A percentile compares a stretch with the other conserved stretches of the same genome.
Conservation (phyloP, 371 early-diverging fungal genomes). For the Apophysomyces sp. region DNA sequence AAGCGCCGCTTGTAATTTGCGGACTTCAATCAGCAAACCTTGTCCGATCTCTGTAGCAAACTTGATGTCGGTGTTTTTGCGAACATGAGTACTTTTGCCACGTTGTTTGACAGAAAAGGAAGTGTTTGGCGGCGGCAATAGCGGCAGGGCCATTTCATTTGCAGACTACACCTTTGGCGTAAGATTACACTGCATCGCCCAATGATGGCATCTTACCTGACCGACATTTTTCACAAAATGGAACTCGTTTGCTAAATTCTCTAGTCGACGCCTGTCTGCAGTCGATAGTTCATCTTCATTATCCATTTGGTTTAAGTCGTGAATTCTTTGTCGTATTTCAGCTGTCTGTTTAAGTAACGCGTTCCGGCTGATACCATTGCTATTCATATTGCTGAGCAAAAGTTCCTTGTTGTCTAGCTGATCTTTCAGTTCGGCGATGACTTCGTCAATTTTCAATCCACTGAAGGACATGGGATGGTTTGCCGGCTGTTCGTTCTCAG, state of each 20-base stretch:
- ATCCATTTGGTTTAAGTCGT: not conserved
- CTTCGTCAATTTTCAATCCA: not conserved
- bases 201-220: not conserved
- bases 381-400: not conserved
- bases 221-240: not conserved
- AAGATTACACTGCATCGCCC: not conserved
- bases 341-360: not conserved
- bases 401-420: not conserved
- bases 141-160: not conserved
- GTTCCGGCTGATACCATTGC: not conserved
- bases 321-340: not conserved
- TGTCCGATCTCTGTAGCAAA: conserved; percentile 33
- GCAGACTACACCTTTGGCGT: not conserved
- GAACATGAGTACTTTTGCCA: not conserved
- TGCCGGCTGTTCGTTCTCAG: not conserved
- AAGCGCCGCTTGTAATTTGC: conserved; percentile 24
- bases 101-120: not conserved
- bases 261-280: not conserved
- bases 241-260: not conserved
- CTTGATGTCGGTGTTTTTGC: conserved; percentile 18
- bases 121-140: not conserved
- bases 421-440: not conserved
- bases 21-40: conserved; percentile 27
- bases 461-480: not conserved
- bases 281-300: not conserved